phyloP scores from a whole-genome alignment of 164 flowering plant species.

The Stephania yunnanensis region DNA sequence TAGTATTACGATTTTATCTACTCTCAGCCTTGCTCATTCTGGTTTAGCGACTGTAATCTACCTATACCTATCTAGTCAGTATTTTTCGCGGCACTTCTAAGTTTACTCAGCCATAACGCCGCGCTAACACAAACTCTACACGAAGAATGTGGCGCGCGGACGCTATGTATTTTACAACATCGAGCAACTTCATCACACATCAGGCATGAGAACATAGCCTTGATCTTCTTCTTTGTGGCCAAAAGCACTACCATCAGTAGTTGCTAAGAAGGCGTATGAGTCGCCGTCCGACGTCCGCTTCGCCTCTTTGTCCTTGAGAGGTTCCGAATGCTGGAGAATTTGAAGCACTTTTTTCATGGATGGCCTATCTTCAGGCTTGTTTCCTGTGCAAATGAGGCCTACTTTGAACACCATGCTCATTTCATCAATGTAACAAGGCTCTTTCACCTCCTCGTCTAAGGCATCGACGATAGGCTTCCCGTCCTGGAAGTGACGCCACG shows the following conservation, averaged over 20 bases:
- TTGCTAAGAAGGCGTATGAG: slow-evolving; percentile 40
- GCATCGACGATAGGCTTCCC: slow-evolving; percentile 34
- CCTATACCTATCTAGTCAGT: too few relatives aligned
- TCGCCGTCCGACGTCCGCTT: slow-evolving; percentile 29
- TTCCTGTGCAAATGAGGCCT: slow-evolving; percentile 67
- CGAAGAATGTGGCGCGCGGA: too few relatives aligned
- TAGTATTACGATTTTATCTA: too few relatives aligned
- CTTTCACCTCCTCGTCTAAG: slow-evolving; percentile 47
- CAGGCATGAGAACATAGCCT: neutral
- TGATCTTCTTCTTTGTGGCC: neutral
- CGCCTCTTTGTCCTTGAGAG: slow-evolving; percentile 11
- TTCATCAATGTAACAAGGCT: slow-evolving; percentile 35
- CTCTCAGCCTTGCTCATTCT: too few relatives aligned
- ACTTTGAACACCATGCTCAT: slow-evolving; percentile 53
- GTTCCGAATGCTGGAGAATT: slow-evolving; percentile 32
- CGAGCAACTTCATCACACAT: neutral
- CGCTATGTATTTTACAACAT: too few relatives aligned
- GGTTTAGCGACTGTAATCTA: too few relatives aligned
- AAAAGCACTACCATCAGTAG: neutral
- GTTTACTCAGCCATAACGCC: too few relatives aligned
- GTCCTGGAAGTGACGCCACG: slow-evolving; percentile 43
- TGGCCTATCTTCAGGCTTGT: slow-evolving; percentile 52
- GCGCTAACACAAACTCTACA: too few relatives aligned
- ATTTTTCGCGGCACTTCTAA: too few relatives aligned
- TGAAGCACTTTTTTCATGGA: slow-evolving; percentile 74